phyloP scores from a whole-genome alignment of 164 flowering plant species.

The Berberis vulgaris region DNA sequence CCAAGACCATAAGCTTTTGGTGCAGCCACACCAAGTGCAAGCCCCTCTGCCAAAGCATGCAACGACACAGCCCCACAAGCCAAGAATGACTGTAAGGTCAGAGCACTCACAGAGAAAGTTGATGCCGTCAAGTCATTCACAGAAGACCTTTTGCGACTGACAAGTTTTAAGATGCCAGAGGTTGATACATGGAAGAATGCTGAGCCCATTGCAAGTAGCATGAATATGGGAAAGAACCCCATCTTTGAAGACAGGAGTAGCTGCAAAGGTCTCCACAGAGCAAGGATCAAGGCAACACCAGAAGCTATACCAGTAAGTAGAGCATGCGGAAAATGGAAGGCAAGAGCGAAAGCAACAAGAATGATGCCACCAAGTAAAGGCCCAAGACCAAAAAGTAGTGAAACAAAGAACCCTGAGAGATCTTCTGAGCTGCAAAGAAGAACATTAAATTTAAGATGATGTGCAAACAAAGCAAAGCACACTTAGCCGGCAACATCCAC shows the following conservation, averaged over 20 bases:
- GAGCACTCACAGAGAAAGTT: slow-evolving; percentile 49
- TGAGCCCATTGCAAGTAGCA: slow-evolving; percentile 47
- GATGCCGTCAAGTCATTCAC: slow-evolving; percentile 30
- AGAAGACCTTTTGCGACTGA: slow-evolving; percentile 44
- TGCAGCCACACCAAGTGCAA: slow-evolving; percentile 93
- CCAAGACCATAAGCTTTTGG: slow-evolving; percentile 96
- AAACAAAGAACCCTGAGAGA: slow-evolving; percentile 78
- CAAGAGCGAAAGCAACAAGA: slow-evolving; percentile 66
- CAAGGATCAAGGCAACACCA: slow-evolving; percentile 89
- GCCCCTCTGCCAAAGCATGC: slow-evolving; percentile 88
- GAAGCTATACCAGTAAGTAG: slow-evolving; percentile 78
- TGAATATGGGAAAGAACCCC: slow-evolving; percentile 41
- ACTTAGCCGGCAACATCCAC: too few relatives aligned
- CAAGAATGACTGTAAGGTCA: slow-evolving; percentile 70
- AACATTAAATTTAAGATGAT: neutral
- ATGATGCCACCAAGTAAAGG: slow-evolving; percentile 77
- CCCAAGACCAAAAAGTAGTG: slow-evolving; percentile 88
- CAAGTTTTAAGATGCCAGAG: slow-evolving; percentile 37
- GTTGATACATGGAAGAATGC: slow-evolving; percentile 38
- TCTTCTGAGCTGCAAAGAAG: slow-evolving; percentile 60
- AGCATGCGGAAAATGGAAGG: slow-evolving; percentile 70
- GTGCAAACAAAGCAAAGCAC: too few relatives aligned
- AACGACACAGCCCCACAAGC: slow-evolving; percentile 66
- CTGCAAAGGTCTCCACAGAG: slow-evolving; percentile 82
- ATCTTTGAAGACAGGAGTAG: slow-evolving; percentile 60